Evolutionary conservation across 140 eudicot species (phyloP).

Genomic region (Flaveria floridana): DNA sequence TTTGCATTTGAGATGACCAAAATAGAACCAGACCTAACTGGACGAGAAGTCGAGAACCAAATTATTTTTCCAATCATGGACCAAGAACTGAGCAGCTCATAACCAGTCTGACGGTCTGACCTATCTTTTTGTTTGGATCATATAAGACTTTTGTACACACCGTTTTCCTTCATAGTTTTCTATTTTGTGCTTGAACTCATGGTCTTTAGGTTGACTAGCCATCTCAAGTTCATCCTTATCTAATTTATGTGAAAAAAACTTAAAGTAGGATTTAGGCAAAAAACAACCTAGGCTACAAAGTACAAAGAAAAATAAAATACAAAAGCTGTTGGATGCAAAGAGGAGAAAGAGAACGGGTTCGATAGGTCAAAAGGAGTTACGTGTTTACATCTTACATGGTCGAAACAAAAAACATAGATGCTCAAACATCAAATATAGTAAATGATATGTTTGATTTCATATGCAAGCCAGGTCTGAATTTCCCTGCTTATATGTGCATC

Average conservation of each 20-base stretch:
- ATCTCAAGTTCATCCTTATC: neutral
- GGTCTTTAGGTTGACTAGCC: neutral
- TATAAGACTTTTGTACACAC: neutral
- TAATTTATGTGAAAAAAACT: neutral
- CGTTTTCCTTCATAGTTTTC: neutral
- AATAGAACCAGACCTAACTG: neutral
- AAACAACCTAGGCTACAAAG: neutral
- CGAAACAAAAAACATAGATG: neutral
- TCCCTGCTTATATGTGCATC: neutral
- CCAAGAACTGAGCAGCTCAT: neutral
- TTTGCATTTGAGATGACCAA: neutral
- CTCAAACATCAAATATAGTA: neutral
- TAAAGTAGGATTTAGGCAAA: neutral
- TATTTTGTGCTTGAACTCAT: conserved; percentile 2
- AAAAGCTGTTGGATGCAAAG: neutral
- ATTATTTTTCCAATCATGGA: neutral
- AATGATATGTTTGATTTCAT: neutral
- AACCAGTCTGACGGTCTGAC: neutral
- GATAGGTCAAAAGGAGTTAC: neutral
- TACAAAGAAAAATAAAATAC: neutral
- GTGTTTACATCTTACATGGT: neutral
- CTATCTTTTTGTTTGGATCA: neutral
- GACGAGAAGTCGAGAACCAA: neutral
- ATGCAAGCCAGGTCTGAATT: neutral
- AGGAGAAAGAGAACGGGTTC: neutral